Percentiles rank a stretch among this genome's conserved stretches.
Evolutionary conservation across 192 early-diverging fungal species (phyloP).

Genomic region (Gaertneriomyces semiglobifer): DNA sequence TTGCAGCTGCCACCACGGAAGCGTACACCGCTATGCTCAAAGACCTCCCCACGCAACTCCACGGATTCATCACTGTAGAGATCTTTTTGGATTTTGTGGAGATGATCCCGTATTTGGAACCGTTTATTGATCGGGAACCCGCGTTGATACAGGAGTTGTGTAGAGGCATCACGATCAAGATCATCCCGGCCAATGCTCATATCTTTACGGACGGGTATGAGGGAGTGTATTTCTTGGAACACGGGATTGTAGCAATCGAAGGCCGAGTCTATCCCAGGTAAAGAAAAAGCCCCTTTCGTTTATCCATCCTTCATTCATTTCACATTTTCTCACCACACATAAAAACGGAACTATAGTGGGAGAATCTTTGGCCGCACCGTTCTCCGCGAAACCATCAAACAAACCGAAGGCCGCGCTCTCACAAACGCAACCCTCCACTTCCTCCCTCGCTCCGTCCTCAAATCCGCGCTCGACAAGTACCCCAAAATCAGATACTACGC

Average conservation of each 20-base stretch:
- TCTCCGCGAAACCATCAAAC: constrained; percentile 44
- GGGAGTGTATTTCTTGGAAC: constrained; percentile 49
- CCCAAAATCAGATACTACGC: constrained; percentile 53
- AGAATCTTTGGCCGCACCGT: constrained; percentile 44
- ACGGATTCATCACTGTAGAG: constrained; percentile 51
- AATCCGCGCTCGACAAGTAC: constrained; percentile 32
- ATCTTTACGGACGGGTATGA: constrained; percentile 49
- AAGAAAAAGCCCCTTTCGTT: constrained; percentile 2
- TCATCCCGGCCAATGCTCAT: constrained; percentile 38
- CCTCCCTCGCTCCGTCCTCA: constrained; percentile 27
- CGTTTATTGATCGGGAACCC: constrained; percentile 48
- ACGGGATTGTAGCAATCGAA: constrained; percentile 46
- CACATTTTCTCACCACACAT: not conserved
- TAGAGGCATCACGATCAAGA: constrained; percentile 38
- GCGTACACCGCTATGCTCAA: constrained; percentile 38
- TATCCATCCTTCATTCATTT: not conserved
- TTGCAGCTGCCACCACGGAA: constrained; percentile 33
- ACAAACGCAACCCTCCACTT: constrained; percentile 41
- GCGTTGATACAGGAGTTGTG: constrained; percentile 49
- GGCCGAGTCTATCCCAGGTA: constrained; percentile 48
- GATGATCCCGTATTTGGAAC: constrained; percentile 44
- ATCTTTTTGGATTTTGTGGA: constrained; percentile 48
- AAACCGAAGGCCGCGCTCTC: constrained; percentile 45
- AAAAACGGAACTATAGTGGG: constrained; percentile 23
- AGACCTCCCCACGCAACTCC: constrained; percentile 41